These are phyloP conservation scores for Byssothecium circinans DNA, from an alignment of 2,329 filamentous ascomycete genomes.

Conservation along the genomic window DNA sequence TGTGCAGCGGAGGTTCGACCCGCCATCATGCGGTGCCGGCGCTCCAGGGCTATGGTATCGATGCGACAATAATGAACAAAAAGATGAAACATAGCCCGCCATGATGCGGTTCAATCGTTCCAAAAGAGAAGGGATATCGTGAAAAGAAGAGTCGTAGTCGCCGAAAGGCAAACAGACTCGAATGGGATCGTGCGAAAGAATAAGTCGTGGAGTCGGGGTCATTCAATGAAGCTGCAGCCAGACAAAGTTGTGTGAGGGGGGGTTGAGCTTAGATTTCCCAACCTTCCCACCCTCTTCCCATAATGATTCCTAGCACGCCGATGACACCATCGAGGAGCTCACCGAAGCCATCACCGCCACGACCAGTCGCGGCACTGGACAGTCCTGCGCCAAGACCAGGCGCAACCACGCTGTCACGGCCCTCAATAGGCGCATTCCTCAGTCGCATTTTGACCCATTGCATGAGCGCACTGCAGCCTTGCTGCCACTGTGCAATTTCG, in stretches of 20 bases:
- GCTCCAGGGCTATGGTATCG: not conserved
- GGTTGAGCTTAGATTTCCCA: slow-evolving; percentile 26
- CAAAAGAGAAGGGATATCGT: not conserved
- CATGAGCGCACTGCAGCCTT: slow-evolving; percentile 32
- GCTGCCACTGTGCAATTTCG: slow-evolving; percentile 27
- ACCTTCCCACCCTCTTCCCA: slow-evolving; percentile 31
- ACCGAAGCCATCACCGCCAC: slow-evolving; percentile 26
- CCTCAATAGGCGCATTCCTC: slow-evolving; percentile 21
- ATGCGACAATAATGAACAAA: not conserved
- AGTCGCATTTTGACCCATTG: slow-evolving; percentile 38
- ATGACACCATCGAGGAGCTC: slow-evolving; percentile 35
- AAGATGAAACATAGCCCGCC: not conserved
- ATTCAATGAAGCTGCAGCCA: slow-evolving; percentile 6
- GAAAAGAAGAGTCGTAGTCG: not conserved
- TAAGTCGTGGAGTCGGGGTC: slow-evolving; percentile 4
- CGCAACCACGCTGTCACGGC: slow-evolving; percentile 14
- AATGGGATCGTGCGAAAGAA: not conserved
- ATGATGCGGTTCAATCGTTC: not conserved
- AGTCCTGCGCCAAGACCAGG: slow-evolving; percentile 3
- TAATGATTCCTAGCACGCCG: slow-evolving; percentile 31
- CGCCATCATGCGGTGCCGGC: not conserved
- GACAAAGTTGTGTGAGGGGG: slow-evolving; percentile 1
- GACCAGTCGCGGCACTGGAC: slow-evolving; percentile 12
- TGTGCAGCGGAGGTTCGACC: not conserved
- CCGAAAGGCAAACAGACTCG: not conserved